These are phyloP conservation scores for Monilinia laxa DNA, from an alignment of 2,329 filamentous ascomycete genomes.

Conservation along the genomic window DNA sequence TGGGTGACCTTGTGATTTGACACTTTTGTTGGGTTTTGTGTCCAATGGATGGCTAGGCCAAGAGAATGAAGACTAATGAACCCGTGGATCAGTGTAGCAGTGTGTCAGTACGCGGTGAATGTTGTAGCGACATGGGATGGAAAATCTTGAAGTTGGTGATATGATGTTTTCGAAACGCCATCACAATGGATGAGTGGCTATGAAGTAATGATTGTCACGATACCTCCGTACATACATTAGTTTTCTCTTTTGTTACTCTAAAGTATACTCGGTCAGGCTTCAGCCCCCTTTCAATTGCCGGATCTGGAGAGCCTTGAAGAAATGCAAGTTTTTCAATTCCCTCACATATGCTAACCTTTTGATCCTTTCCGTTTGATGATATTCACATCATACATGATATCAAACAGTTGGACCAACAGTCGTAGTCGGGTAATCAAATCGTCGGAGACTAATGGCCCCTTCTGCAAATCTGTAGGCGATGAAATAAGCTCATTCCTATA, in stretches of 20 bases:
- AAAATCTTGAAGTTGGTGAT: slow-evolving; percentile 10
- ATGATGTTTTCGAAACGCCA: neutral
- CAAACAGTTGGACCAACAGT: slow-evolving; percentile 4
- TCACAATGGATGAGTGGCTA: slow-evolving; percentile 3
- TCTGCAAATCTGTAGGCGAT: slow-evolving; percentile 13
- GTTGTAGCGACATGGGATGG: slow-evolving; percentile 5
- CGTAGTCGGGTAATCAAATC: slow-evolving; percentile 4
- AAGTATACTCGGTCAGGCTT: slow-evolving; percentile 4
- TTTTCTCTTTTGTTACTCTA: neutral
- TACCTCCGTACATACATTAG: neutral
- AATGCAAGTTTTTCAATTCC: slow-evolving; percentile 1
- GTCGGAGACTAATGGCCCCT: slow-evolving; percentile 8
- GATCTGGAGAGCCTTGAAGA: slow-evolving; percentile 6
- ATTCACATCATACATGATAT: slow-evolving; percentile 4
- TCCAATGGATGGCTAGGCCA: neutral
- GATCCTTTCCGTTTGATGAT: slow-evolving; percentile 14
- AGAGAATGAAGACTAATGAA: neutral
- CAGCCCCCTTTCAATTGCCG: slow-evolving; percentile 8
- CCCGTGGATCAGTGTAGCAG: slow-evolving; percentile 7
- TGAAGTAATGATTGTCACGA: neutral
- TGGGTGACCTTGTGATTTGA: slow-evolving; percentile 6
- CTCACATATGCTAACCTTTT: neutral
- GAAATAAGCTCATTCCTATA: slow-evolving; percentile 16
- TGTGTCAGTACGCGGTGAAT: neutral
- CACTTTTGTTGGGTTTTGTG: neutral